phyloP scores from a whole-genome alignment of 148 eudicot genomes.

The Persicaria tinctoria region DNA sequence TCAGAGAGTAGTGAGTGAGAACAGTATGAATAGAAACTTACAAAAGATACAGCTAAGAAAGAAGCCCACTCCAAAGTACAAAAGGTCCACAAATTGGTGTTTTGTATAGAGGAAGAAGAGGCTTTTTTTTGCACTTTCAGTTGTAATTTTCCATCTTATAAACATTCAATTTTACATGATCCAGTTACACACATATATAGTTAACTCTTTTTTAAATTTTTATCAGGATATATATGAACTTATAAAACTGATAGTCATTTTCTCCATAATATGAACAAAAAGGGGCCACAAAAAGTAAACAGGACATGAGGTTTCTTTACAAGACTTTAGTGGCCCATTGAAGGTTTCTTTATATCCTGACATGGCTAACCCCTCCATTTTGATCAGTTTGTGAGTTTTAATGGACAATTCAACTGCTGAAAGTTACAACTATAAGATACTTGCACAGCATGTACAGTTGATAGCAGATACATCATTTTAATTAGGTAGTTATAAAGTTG shows the following conservation, averaged over 20 bases:
- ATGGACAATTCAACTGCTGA: background rate
- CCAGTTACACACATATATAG: background rate
- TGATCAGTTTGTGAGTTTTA: background rate
- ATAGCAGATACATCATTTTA: background rate
- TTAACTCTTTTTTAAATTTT: background rate
- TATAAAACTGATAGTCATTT: background rate
- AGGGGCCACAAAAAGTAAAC: background rate
- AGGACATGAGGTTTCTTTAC: background rate
- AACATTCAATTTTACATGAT: background rate
- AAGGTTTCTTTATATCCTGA: constrained; percentile 1
- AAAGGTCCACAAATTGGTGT: background rate
- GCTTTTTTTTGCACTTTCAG: background rate
- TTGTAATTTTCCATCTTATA: background rate
- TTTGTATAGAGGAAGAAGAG: background rate
- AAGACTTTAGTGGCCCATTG: background rate
- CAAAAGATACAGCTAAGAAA: background rate
- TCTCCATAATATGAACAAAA: background rate
- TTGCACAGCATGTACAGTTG: background rate
- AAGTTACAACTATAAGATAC: no score
- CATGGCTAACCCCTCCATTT: background rate
- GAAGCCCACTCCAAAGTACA: background rate
- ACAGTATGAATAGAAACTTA: background rate
- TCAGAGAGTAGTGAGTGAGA: background rate
- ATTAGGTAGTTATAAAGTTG: no score
- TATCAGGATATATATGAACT: background rate